A percentile compares a stretch with the other conserved stretches of the same genome.
phyloP scores from a whole-genome alignment of 306 rosid species.

The Benincasa hispida region DNA sequence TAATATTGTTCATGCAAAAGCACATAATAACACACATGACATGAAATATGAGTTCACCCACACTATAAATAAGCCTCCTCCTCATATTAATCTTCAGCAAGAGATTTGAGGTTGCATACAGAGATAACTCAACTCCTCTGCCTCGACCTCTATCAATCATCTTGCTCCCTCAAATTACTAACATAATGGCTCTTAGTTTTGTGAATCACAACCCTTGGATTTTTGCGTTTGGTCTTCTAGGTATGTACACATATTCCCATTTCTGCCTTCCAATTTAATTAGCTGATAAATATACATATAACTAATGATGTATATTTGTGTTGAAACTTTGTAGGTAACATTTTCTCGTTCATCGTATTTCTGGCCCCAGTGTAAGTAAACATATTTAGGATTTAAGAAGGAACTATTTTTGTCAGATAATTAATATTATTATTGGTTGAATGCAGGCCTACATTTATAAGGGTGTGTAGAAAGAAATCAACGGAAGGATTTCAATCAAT shows the following conservation, averaged over 20 bases:
- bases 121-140: not conserved
- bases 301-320: too few relatives aligned
- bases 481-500: constrained; percentile 75
- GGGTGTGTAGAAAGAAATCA: constrained; percentile 61
- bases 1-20: not conserved
- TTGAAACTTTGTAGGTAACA: constrained; percentile 44
- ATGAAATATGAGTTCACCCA: not conserved
- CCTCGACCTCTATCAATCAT: not conserved
- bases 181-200: constrained; percentile 12
- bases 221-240: constrained; percentile 56
- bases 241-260: constrained; percentile 10
- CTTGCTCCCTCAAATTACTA: not conserved
- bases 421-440: not conserved
- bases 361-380: constrained; percentile 76
- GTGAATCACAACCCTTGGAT: constrained; percentile 20
- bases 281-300: too few relatives aligned
- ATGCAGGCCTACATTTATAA: constrained; percentile 76
- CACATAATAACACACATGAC: not conserved
- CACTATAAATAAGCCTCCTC: not conserved
- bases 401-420: too few relatives aligned
- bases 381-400: too few relatives aligned
- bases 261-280: too few relatives aligned
- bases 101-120: not conserved
- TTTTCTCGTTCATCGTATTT: constrained; percentile 60
- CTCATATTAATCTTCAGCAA: not conserved